These are phyloP conservation scores for Colletotrichum sp. DNA, from an alignment of 2,329 filamentous ascomycete species.

Conservation along the genomic window DNA sequence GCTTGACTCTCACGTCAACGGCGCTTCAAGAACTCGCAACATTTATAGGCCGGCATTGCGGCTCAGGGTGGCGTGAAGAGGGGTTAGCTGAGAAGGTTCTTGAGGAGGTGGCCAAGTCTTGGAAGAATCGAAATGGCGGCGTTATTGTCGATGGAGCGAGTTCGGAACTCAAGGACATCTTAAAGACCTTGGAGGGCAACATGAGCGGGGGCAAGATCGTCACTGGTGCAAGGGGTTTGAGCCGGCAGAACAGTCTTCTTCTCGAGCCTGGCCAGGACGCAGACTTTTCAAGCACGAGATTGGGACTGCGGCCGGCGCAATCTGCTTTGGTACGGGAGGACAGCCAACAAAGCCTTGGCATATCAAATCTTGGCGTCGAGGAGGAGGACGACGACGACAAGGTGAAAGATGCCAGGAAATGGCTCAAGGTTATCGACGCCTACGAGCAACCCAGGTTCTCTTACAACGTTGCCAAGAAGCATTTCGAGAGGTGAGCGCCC, in stretches of 20 bases:
- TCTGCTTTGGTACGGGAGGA: slow-evolving; percentile 57
- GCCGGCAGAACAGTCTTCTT: slow-evolving; percentile 68
- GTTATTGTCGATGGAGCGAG: slow-evolving; percentile 88
- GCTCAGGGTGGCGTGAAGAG: slow-evolving; percentile 95
- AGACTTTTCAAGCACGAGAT: slow-evolving; percentile 58
- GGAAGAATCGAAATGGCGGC: slow-evolving; percentile 88
- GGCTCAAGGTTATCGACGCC: slow-evolving; percentile 83
- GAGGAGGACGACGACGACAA: slow-evolving; percentile 63
- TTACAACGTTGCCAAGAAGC: slow-evolving; percentile 83
- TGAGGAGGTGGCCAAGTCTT: slow-evolving; percentile 87
- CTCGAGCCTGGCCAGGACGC: slow-evolving; percentile 60
- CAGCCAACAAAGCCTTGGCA: slow-evolving; percentile 69
- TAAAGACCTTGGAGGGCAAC: slow-evolving; percentile 83
- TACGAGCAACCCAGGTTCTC: slow-evolving; percentile 83
- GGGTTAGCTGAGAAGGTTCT: slow-evolving; percentile 90
- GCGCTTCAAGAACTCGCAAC: slow-evolving; percentile 83
- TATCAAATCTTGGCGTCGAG: slow-evolving; percentile 57
- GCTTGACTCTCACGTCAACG: slow-evolving; percentile 86
- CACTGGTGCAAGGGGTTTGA: slow-evolving; percentile 55
- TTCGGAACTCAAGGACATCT: slow-evolving; percentile 78
- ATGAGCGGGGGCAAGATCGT: slow-evolving; percentile 85
- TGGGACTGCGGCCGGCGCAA: slow-evolving; percentile 56
- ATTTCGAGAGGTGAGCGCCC: slow-evolving; percentile 75
- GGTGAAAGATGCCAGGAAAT: slow-evolving; percentile 74
- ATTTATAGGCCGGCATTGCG: slow-evolving; percentile 93